These are phyloP conservation scores for Phlebiopsis gigantea DNA, from an alignment of 768 basidiomycete genomes.

Conservation along the genomic window DNA sequence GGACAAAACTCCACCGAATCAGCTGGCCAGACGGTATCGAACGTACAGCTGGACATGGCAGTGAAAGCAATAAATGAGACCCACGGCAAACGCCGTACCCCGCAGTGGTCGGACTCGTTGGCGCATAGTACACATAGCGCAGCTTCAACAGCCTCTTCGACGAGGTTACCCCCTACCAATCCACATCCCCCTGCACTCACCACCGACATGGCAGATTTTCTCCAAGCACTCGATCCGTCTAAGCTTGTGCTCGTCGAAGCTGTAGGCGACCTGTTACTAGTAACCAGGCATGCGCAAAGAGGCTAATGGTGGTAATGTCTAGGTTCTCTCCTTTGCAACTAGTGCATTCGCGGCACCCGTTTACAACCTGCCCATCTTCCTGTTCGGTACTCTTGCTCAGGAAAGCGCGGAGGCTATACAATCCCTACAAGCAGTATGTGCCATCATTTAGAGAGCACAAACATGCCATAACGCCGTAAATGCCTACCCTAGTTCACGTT, in stretches of 20 bases:
- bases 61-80: background rate
- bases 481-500: conserved; percentile 49
- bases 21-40: conserved; percentile 79
- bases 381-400: conserved; percentile 72
- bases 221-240: conserved; percentile 66
- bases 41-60: conserved; percentile 1
- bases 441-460: background rate
- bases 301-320: background rate
- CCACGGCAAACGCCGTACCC: conserved; percentile 1
- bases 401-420: conserved; percentile 62
- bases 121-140: background rate
- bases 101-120: background rate
- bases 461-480: background rate
- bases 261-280: conserved; percentile 32
- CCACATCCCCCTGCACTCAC: background rate
- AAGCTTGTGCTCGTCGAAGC: conserved; percentile 62
- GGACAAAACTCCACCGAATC: conserved; percentile 94
- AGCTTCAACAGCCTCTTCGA: background rate
- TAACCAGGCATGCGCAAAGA: background rate
- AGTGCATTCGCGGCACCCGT: conserved; percentile 51
- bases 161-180: background rate
- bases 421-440: conserved; percentile 56
- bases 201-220: conserved; percentile 50
- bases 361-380: conserved; percentile 80
- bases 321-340: conserved; percentile 60